A percentile compares a stretch with the other conserved stretches of the same genome.
Evolutionary conservation across 2,329 filamentous ascomycete species (phyloP).

Genomic region (Aspergillus sp.): DNA sequence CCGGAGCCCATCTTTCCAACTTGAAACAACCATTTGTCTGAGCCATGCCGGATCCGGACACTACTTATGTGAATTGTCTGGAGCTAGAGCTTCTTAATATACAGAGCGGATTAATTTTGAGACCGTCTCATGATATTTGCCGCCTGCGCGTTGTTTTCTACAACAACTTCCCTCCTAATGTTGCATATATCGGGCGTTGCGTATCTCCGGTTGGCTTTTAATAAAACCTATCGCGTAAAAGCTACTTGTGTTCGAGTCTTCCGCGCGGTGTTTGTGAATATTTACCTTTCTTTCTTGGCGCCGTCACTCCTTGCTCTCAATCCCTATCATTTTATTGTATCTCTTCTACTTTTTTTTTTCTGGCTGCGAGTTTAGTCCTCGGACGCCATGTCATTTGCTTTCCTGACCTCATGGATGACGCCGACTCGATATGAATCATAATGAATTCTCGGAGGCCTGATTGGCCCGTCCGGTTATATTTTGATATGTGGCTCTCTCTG

Average conservation of each 20-base stretch:
- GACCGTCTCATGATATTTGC: background rate
- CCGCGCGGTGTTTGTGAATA: background rate
- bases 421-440: background rate
- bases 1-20: background rate
- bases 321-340: background rate
- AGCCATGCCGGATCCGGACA: background rate
- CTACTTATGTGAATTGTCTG: background rate
- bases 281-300: background rate
- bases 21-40: background rate
- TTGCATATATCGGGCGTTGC: slow-evolving; percentile 23
- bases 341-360: background rate
- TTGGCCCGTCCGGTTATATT: background rate
- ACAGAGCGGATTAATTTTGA: background rate
- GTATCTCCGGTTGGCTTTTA: slow-evolving; percentile 7
- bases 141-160: background rate
- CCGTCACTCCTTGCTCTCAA: background rate
- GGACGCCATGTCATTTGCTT: background rate
- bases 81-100: background rate
- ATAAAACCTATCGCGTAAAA: slow-evolving; percentile 1
- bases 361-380: background rate
- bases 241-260: background rate
- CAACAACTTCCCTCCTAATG: background rate
- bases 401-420: background rate
- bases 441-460: background rate
- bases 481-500: background rate